Evolutionary conservation across 202 grass and related monocot genomes (phyloP).

Genomic region (Alloteropsis angusta): DNA sequence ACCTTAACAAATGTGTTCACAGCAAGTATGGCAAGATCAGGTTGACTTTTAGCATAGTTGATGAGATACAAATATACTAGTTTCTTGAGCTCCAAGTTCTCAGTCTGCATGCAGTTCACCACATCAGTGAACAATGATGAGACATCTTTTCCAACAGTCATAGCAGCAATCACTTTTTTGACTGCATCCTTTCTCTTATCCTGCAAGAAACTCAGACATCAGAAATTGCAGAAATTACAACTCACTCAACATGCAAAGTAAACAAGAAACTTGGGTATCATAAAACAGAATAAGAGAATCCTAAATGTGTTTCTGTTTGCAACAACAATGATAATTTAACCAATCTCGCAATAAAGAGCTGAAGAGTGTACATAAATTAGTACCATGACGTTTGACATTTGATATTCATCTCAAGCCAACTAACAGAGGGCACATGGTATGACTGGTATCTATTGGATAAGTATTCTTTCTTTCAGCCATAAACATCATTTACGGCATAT

Average conservation of each 20-base stretch:
- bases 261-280: background rate
- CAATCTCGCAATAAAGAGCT: background rate
- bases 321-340: background rate
- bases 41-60: slow-evolving; percentile 98
- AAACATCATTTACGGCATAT: slow-evolving; percentile 3
- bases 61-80: slow-evolving; percentile 99
- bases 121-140: slow-evolving; percentile 98
- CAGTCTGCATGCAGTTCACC: slow-evolving; percentile 98
- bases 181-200: slow-evolving; percentile 99
- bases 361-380: background rate
- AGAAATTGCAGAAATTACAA: slow-evolving; percentile 3
- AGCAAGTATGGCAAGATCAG: slow-evolving; percentile 96
- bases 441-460: background rate
- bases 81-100: slow-evolving; percentile 97
- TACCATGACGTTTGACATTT: background rate
- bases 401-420: background rate
- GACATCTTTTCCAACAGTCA: slow-evolving; percentile 99
- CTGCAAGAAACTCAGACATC: slow-evolving; percentile 37
- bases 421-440: background rate
- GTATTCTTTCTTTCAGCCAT: background rate
- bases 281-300: background rate
- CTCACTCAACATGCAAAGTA: background rate
- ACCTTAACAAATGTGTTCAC: slow-evolving; percentile 99
- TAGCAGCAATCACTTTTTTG: slow-evolving; percentile 97
- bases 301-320: background rate